Evolutionary conservation across 2,329 filamentous ascomycete genomes (phyloP).

Genomic region (Xylaria hypoxylon): DNA sequence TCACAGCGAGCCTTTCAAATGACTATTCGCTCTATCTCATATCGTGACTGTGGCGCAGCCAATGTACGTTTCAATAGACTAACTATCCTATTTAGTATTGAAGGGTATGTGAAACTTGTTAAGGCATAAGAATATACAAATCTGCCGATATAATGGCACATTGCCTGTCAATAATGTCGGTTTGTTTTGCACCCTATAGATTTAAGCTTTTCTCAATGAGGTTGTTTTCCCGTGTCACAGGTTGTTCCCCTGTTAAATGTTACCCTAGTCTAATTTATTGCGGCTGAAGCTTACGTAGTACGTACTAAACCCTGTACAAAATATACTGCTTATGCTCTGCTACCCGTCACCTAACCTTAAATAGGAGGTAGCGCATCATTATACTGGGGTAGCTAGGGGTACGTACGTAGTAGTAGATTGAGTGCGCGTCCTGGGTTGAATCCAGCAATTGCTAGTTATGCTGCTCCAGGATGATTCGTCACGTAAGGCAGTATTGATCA

Average conservation of each 20-base stretch:
- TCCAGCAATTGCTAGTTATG: constrained; percentile 5
- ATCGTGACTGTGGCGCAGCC: too few relatives aligned
- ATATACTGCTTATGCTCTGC: background rate
- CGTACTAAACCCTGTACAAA: background rate
- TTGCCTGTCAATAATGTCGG: background rate
- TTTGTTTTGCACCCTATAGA: background rate
- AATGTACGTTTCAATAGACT: too few relatives aligned
- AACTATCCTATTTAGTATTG: too few relatives aligned
- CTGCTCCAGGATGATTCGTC: constrained; percentile 3
- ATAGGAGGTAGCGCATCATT: background rate
- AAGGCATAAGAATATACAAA: too few relatives aligned
- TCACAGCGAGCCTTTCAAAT: background rate
- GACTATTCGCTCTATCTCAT: background rate
- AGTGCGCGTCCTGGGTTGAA: constrained; percentile 15
- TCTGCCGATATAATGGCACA: too few relatives aligned
- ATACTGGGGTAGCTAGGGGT: constrained; percentile 1
- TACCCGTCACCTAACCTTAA: too few relatives aligned
- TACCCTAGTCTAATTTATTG: constrained; percentile 4
- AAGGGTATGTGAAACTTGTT: too few relatives aligned
- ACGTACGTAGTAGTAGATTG: constrained; percentile 21
- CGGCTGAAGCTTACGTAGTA: constrained; percentile 13
- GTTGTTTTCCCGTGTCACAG: background rate
- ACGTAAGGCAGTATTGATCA: background rate
- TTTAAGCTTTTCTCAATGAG: background rate
- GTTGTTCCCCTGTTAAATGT: background rate